Evolutionary conservation across 257 asterid genomes (phyloP), one percentile per base, ranked within the genome.

Genomic region (Oldenlandia corymbosa): DNA sequence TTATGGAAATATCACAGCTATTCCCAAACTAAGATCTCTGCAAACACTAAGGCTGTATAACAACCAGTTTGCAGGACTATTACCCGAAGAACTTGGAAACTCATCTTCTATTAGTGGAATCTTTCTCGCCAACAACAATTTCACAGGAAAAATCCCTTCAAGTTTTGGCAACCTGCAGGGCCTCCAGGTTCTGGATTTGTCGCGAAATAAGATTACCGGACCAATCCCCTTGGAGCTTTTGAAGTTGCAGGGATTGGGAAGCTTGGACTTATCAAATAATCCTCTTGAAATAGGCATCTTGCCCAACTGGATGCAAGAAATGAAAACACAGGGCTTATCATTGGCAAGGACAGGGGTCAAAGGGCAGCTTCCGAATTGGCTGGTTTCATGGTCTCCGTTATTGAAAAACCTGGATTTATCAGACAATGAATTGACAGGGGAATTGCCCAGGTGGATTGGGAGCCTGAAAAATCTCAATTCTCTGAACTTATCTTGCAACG

Each of bases 371-470:
- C 95, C 92, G 0, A 28, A 9, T 16, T 85, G 91, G 84, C 74
- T 88, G 11, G 59, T 82, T 11, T 70, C 85, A 3, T 72, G n/a
- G n/a, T n/a, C n/a, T n/a, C n/a, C 88, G 2, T 72, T 90, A 0
- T 0, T 80, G 13, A 76, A 86, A 2, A 65, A 62, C 1, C 75
- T 85, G 4, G 90, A 88, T 66, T 45, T 85, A 47, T 88, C 96
- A 17, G 64, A 70, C 73, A 88, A 88, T 60, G 80, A 49, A 41
- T 31, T 84, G 43, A 71, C 73, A 23, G 90, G 92, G 9, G 69
- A 75, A 52, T 60, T 88, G 34, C 90, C 90, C n/a, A 5, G 45
- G 1, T 88, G 90, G 88, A 78, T 87, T 5, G 88, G 90, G 3
- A 85, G 80, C 71, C 79, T 85, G 95, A 77, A 82, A 0, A 60